These are phyloP conservation scores for Candida ulmi DNA, from an alignment of 805 yeast genomes.

Conservation along the genomic window DNA sequence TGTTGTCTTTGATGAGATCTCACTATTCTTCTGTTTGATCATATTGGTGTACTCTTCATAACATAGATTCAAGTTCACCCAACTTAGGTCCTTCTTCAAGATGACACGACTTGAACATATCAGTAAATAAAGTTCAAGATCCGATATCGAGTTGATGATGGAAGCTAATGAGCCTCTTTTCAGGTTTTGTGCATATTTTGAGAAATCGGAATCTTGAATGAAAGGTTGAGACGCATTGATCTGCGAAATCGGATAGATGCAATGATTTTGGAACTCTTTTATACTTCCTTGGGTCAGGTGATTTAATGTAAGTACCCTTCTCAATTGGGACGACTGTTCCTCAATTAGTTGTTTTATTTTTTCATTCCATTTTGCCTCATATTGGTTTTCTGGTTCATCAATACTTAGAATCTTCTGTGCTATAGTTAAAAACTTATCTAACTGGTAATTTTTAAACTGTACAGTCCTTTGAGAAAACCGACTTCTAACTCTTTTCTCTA, in stretches of 20 bases:
- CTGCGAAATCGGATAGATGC: conserved; percentile 36
- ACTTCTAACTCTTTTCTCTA: conserved; percentile 89
- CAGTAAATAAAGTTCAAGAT: conserved; percentile 63
- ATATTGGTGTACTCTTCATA: conserved; percentile 68
- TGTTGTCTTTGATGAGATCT: conserved; percentile 21
- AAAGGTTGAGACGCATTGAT: conserved; percentile 25
- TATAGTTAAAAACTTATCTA: conserved; percentile 44
- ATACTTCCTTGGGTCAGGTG: conserved; percentile 57
- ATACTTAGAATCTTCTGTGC: conserved; percentile 35
- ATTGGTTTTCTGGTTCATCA: conserved; percentile 23
- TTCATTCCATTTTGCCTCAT: conserved; percentile 39
- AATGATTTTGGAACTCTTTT: conserved; percentile 40
- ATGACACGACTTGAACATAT: conserved; percentile 73
- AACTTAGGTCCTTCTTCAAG: conserved; percentile 48
- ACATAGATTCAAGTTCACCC: conserved; percentile 71
- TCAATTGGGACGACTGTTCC: conserved; percentile 29
- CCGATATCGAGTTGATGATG: conserved; percentile 44
- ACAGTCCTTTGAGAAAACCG: conserved; percentile 81
- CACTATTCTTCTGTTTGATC: conserved; percentile 39
- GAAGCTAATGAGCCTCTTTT: conserved; percentile 20
- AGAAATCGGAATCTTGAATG: conserved; percentile 14
- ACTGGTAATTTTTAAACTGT: conserved; percentile 42
- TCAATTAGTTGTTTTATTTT: conserved; percentile 26
- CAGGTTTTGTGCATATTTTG: conserved; percentile 25
- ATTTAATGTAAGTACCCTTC: conserved; percentile 35